Base-by-base conservation (phyloP, 805 yeast genomes). In the Metschnikowia peoriensis region DNA sequence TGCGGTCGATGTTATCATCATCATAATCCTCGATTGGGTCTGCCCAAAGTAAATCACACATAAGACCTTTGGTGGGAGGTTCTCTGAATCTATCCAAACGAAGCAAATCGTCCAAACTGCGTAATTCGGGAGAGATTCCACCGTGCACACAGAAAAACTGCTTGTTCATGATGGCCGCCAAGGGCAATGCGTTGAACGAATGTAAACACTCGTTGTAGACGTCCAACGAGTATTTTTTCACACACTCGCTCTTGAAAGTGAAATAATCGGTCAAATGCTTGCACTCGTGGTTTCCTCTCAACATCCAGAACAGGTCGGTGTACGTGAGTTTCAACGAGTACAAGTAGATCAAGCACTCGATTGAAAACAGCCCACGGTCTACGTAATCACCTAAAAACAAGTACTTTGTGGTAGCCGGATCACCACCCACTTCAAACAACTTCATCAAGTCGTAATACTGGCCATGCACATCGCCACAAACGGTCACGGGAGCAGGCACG, bases 391-490 rank as follows among this genome's bases (percentile, higher is more conserved):
- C 97, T 51, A 92, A 71, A 63, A 93, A 92, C 49, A 92, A 73
- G 66, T 89, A 93, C 16, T 88, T 78, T 1, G 96, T 86, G n/a
- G 65, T 70, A 14, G 72, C 76, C 11, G 97, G 97, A 64, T 86
- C 85, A 1, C 98, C 98, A 39, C 97, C 96, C 15, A 91, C 93
- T 66, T 93, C 97, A 64, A 93, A 89, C 42, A 93, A 73, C 69
- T 92, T 91, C 82, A 92, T 77, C 60, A 93, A 76, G 68, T 93
- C 99, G 67, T 81, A 92, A 67, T 82, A 90, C 68, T 93, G 98
- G 15, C 99, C 99, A 69, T 93, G 98, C n/a, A 92, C 80, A 70
- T 93, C 98, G 51, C 99, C 99, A 72, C 97, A 91, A 2, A 93
- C 91, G 0, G 97, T 92, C 2, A 93, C 89, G 0, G 98, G 99